Evolutionary conservation across 2,329 filamentous ascomycete species (phyloP).

Genomic region (Chrysoporthe austroafricana): DNA sequence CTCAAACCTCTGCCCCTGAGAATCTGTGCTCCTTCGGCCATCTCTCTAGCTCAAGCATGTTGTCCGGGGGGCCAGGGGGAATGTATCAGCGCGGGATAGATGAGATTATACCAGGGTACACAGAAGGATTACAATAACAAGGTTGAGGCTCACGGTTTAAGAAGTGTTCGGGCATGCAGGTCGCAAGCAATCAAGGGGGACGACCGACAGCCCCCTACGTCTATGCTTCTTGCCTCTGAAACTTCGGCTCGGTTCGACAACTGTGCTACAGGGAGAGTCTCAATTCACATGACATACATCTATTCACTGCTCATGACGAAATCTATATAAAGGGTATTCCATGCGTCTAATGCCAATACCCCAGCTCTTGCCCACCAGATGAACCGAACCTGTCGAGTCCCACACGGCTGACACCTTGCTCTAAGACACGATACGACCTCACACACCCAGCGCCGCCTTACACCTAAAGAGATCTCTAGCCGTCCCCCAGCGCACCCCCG

Average conservation of each 20-base stretch:
- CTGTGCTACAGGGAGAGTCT: too few species aligned
- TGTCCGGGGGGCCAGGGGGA: too few species aligned
- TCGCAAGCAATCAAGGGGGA: too few species aligned
- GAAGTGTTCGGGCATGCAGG: too few species aligned
- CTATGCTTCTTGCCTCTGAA: too few species aligned
- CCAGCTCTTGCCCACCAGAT: not conserved
- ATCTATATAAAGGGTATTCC: constrained; percentile 1
- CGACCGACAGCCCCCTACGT: too few species aligned
- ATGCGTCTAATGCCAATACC: constrained; percentile 1
- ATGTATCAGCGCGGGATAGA: not conserved
- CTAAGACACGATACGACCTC: not conserved
- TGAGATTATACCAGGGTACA: not conserved
- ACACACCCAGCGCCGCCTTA: not conserved
- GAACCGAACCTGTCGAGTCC: not conserved
- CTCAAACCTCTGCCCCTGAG: too few species aligned
- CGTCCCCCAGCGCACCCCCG: constrained; percentile 20
- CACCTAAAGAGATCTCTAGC: not conserved
- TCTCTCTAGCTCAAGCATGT: too few species aligned
- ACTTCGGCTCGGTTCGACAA: too few species aligned
- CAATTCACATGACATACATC: not conserved
- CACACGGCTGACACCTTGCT: not conserved
- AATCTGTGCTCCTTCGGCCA: too few species aligned
- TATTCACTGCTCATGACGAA: not conserved
- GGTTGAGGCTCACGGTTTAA: not conserved
- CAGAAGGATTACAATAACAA: not conserved